Percentiles rank a stretch among this genome's conserved stretches.
Conservation (phyloP, 2,329 filamentous ascomycete genomes). For the Rhynchosporium secalis region DNA sequence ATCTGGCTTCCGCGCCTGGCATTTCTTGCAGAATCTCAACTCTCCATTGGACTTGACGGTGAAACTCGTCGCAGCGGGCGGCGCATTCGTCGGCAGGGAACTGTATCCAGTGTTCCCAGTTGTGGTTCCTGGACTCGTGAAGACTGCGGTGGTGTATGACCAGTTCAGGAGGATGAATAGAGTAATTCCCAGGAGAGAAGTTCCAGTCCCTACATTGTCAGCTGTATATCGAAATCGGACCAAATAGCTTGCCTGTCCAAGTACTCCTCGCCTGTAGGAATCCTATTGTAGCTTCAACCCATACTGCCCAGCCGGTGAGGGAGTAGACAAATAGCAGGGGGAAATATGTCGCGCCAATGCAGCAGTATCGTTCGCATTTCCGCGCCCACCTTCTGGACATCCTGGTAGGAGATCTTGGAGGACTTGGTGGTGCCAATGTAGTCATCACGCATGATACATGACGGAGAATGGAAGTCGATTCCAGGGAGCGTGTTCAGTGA, state of each 20-base stretch:
- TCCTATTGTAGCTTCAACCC: slow-evolving; percentile 77
- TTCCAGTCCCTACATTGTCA: slow-evolving; percentile 48
- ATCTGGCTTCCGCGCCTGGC: slow-evolving; percentile 90
- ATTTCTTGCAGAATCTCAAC: slow-evolving; percentile 94
- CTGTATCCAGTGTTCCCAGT: slow-evolving; percentile 70
- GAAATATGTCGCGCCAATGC: slow-evolving; percentile 74
- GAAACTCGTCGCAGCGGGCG: slow-evolving; percentile 66
- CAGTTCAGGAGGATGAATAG: slow-evolving; percentile 81
- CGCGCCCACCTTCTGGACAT: slow-evolving; percentile 64
- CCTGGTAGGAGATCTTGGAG: slow-evolving; percentile 38
- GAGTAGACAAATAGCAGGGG: slow-evolving; percentile 88
- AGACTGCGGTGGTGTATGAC: slow-evolving; percentile 90
- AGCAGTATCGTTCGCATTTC: slow-evolving; percentile 81
- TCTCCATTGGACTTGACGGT: slow-evolving; percentile 92
- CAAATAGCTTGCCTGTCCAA: slow-evolving; percentile 56
- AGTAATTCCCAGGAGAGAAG: slow-evolving; percentile 64
- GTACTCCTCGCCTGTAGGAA: slow-evolving; percentile 51
- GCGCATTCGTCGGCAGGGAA: slow-evolving; percentile 73
- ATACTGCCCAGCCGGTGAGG: slow-evolving; percentile 91
- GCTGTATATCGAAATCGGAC: not conserved
- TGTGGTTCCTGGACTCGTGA: slow-evolving; percentile 80
- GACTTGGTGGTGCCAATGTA: slow-evolving; percentile 16
- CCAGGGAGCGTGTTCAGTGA: not conserved
- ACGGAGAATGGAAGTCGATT: not conserved
- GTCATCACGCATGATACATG: slow-evolving; percentile 13